Evolutionary conservation across 345 rosid genomes (phyloP), one percentile per base, ranked within the genome.

Genomic region (Eucalyptus sp.): DNA sequence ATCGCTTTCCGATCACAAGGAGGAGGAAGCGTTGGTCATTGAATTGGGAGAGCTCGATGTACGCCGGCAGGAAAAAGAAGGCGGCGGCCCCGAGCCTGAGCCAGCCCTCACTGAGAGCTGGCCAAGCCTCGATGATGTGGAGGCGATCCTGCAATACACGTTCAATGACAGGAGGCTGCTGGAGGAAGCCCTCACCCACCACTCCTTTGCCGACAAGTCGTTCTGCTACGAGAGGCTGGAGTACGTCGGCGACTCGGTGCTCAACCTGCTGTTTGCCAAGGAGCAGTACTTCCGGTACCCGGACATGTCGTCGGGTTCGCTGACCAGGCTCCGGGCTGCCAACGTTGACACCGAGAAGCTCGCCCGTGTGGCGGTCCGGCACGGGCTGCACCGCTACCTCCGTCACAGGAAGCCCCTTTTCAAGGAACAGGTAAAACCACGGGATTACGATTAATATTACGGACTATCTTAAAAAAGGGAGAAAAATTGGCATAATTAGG

Each of bases 331-430:
- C 88, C 93, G 96, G 11, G 94, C 96, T 0, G 94, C 93, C 44
- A 96, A 96, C 68, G 96, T 96, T 0, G 92, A 96, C 43, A 92
- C 93, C 1, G 98, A 96, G 87, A 96, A 96, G 86, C 92, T 96
- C 22, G 96, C 99, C 1, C 92, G 98, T 5, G 97, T 92, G 6
- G 94, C 97, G 29, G 7, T 94, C 25, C 96, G 85, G 76, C 96
- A 93, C 50, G 92, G 92, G 3, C 83, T 96, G 41, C 88, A 94
- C 50, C 92, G 91, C 2, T 96, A 87, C 81, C 90, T 96, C 27
- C 96, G 95, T 14, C 98, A 96, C 27, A 92, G 88, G 29, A 95
- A 90, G 50, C 96, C 96, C 8, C 64, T 94, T 86, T 95, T 96
- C 46, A 90, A 83, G 7, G 92, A 95, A 60, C 95, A 96, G 90